Percentiles rank a stretch among this genome's conserved stretches.
Evolutionary conservation across 2,329 filamentous ascomycete species (phyloP).

Genomic region (Corinectria fuckeliana): DNA sequence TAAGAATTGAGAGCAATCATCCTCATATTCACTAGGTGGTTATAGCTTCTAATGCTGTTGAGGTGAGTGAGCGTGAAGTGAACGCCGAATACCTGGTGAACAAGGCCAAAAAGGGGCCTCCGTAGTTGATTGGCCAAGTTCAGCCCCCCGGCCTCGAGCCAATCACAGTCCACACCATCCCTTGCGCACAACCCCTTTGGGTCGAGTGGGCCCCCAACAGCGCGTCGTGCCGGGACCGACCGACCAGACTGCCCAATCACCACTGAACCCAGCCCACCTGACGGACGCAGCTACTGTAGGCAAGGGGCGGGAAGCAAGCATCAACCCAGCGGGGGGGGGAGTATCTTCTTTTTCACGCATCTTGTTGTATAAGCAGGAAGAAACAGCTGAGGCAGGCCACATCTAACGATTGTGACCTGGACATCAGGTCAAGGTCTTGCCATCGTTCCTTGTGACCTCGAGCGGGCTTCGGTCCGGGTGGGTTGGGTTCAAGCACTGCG

Average conservation of each 20-base stretch:
- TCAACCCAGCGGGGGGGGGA: not conserved
- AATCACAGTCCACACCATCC: not conserved
- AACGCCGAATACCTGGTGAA: not conserved
- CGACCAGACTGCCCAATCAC: not conserved
- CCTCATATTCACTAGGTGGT: too few relatives aligned
- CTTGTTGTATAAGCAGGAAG: not conserved
- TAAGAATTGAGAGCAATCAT: too few relatives aligned
- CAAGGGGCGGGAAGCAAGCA: slow-evolving; percentile 16
- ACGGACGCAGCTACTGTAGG: not conserved
- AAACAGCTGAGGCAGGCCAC: not conserved
- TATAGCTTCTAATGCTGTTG: not conserved
- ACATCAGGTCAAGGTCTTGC: not conserved
- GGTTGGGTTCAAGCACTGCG: not conserved
- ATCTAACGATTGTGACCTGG: not conserved
- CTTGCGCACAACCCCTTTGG: not conserved
- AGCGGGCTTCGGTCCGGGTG: not conserved
- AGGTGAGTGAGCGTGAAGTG: not conserved
- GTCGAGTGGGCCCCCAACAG: not conserved
- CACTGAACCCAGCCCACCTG: not conserved
- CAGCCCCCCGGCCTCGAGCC: not conserved
- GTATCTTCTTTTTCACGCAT: not conserved
- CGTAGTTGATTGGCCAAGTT: not conserved
- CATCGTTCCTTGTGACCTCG: not conserved
- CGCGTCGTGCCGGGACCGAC: not conserved
- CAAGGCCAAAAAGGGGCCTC: not conserved